Conservation (phyloP, 2,329 filamentous ascomycete species). For the Paecilomyces niveus region DNA sequence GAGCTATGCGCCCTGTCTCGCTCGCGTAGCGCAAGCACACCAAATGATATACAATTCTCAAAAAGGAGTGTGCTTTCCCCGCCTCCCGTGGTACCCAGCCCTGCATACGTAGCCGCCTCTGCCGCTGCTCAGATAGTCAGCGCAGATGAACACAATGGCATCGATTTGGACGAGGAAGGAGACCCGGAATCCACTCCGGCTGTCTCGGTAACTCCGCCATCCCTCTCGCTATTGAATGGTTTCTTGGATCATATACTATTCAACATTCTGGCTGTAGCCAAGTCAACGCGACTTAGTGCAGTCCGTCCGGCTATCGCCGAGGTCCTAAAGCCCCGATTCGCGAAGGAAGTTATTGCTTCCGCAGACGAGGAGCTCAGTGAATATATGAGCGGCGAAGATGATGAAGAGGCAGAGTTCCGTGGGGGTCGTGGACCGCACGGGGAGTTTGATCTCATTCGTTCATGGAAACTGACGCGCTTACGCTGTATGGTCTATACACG, state of each 20-base stretch:
- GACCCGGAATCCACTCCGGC: slow-evolving; percentile 60
- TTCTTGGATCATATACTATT: slow-evolving; percentile 93
- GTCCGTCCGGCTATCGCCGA: slow-evolving; percentile 78
- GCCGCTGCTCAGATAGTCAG: slow-evolving; percentile 89
- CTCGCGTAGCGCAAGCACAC: slow-evolving; percentile 34
- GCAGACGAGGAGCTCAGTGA: slow-evolving; percentile 83
- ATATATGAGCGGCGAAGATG: slow-evolving; percentile 71
- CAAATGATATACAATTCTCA: slow-evolving; percentile 27
- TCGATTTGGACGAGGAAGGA: slow-evolving; percentile 61
- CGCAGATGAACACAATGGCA: slow-evolving; percentile 69
- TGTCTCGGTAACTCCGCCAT: slow-evolving; percentile 63
- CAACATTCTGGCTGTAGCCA: slow-evolving; percentile 74
- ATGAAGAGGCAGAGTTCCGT: slow-evolving; percentile 62
- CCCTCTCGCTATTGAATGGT: slow-evolving; percentile 73
- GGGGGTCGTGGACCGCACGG: slow-evolving; percentile 44
- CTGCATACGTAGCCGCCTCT: slow-evolving; percentile 79
- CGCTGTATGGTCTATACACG: slow-evolving; percentile 98
- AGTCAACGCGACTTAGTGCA: slow-evolving; percentile 66
- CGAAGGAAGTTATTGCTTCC: slow-evolving; percentile 72
- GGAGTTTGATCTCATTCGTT: slow-evolving; percentile 82
- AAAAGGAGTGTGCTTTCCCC: slow-evolving; percentile 51
- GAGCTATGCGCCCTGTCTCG: slow-evolving; percentile 23
- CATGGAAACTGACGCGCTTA: slow-evolving; percentile 88
- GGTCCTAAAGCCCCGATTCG: slow-evolving; percentile 81
- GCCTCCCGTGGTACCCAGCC: slow-evolving; percentile 65